These are phyloP conservation scores for Kingdonia uniflora DNA, from an alignment of 164 flowering plant species.

Conservation along the genomic window DNA sequence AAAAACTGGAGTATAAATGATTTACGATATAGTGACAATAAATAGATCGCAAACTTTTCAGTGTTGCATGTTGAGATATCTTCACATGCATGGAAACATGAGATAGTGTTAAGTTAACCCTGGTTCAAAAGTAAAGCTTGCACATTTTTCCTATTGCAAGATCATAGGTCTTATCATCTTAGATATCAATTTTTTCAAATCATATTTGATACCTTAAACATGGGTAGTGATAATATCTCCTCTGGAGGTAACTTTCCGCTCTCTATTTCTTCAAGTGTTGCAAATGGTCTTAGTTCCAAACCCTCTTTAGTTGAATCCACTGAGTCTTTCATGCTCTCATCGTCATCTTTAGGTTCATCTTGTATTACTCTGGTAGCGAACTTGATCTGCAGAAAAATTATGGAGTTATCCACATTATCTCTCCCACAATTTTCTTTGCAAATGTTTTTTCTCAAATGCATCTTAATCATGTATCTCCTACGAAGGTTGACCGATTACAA, in stretches of 20 bases:
- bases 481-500: constrained; percentile 11
- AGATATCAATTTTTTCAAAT: no score
- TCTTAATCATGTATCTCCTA: background rate
- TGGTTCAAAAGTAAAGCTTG: no score
- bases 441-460: no score
- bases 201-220: constrained; percentile 66
- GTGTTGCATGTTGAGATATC: no score
- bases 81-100: no score
- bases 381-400: constrained; percentile 47
- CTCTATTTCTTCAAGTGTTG: constrained; percentile 60
- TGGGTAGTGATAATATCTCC: constrained; percentile 89
- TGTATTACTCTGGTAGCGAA: constrained; percentile 48
- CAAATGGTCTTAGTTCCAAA: constrained; percentile 30
- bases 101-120: no score
- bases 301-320: constrained; percentile 25
- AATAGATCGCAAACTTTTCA: no score
- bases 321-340: constrained; percentile 16
- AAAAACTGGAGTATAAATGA: no score
- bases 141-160: no score
- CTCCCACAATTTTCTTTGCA: no score
- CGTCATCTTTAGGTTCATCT: constrained; percentile 32
- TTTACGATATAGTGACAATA: no score
- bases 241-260: constrained; percentile 82
- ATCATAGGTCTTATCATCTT: no score
- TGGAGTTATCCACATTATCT: background rate